Base-by-base conservation (phyloP, 1,284 basidiomycete species). In the Caloboletus firmus region DNA sequence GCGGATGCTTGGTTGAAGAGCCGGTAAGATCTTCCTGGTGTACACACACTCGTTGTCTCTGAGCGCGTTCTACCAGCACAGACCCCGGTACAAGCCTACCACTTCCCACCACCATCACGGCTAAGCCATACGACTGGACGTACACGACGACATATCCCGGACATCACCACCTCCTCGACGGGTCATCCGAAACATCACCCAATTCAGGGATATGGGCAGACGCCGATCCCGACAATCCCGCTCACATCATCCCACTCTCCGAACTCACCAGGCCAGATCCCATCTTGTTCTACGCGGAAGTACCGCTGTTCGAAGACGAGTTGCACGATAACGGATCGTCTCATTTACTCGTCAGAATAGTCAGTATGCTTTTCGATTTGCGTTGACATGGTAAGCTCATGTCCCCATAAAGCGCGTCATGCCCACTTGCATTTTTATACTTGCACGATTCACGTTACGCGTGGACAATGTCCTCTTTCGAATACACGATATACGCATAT, bases 61-160 rank as follows among this genome's bases (percentile, higher is more conserved):
- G 54, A 70, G 55, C 43, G 54, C 51, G 32, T 31, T 18, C 28
- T 15, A 49, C 44, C 56, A 71, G 66, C 55, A 88, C 84, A 61
- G 82, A 81, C 54, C 80, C 88, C 17, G 76, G 78, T 36, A 81
- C 89, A 9, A 74, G 76, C 44, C 72, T 84, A 4, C 85, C 88
- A 0, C 82, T 94, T 72, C 88, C 91, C 3, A 70, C 79, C 61
- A 89, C 88, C 5, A 83, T 87, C 36, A 75, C 82, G 0, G 87
- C 91, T 3, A 95, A 95, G 62, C 89, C 89, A 2, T 98, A 93
- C 72, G 97, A 99, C 69, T 99, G 97, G 97, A 99, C 97, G 6
- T 99, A 97, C 70, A 97, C 95, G 0, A 92, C 92, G 3, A 86
- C 82, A 1, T 96, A 98, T 67, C 65, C 85, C 0, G 97, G 96